Evolutionary conservation across 176 grass and related monocot species (phyloP), one percentile per base, ranked within the genome.

Genomic region (Zoysia japonica): DNA sequence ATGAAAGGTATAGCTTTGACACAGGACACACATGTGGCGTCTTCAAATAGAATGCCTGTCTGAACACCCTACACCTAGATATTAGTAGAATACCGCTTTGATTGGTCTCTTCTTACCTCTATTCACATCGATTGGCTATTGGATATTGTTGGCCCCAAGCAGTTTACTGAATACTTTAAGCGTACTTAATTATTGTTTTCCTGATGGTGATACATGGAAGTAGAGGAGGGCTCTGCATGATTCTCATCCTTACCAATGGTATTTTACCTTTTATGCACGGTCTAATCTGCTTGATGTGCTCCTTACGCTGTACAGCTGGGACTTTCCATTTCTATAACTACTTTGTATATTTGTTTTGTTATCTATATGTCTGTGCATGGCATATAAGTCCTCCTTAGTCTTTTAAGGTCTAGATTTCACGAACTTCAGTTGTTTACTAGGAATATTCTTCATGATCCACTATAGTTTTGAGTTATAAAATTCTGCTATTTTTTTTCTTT

Each of bases 201-300:
- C 70, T 8, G 2, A 85, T 81, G 13, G 14, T 61, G 87, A n/a
- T n/a, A 72, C 82, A 61, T 85, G 88, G 55, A 56, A 44, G 72
- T 14, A 53, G 16, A 16, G 39, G 67, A 62, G 63, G 65, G 47
- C 41, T 49, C 61, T 47, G 74, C 80, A 75, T 74, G 70, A 87
- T 81, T 79, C 89, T 87, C 61, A 83, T 91, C 70, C 69, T 87
- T 77, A 91, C 85, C 84, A 36, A 5, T 91, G 10, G 42, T 82
- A 46, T 70, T 84, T 57, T 57, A 61, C 88, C 71, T 83, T 67
- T 69, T 80, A 68, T 71, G 74, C 81, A 63, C 75, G 72, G 52
- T 82, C 87, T 88, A 80, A 83, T 94, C 89, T 91, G 50, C n/a
- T 76, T 42, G 7, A 13, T 61, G 49, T 72, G 17, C 61, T 56